Conservation (phyloP, 2,329 filamentous ascomycete genomes). For the Aspergillus hiratsukae region DNA sequence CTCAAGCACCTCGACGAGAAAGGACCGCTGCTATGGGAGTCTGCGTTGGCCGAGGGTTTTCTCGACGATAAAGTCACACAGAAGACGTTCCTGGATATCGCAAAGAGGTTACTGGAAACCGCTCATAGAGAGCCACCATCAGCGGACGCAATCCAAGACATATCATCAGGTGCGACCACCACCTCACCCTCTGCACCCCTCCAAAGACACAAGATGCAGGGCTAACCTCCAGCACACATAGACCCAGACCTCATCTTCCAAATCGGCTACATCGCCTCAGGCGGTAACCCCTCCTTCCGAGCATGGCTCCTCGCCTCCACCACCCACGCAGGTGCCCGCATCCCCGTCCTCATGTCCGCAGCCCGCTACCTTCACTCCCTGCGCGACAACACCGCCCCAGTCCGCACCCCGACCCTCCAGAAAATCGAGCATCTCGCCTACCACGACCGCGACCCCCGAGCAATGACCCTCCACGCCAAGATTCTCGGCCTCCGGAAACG, state of each 20-base stretch:
- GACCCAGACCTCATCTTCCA: slow-evolving; percentile 23
- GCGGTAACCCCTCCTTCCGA: background rate
- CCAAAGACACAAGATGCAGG: background rate
- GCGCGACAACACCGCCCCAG: background rate
- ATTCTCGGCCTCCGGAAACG: slow-evolving; percentile 20
- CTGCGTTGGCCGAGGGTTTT: background rate
- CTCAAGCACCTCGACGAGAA: slow-evolving; percentile 1
- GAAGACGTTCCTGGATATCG: slow-evolving; percentile 14
- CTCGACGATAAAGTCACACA: slow-evolving; percentile 5
- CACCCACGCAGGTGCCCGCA: slow-evolving; percentile 17
- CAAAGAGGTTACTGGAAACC: slow-evolving; percentile 10
- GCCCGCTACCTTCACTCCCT: slow-evolving; percentile 3
- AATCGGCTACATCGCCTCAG: slow-evolving; percentile 15
- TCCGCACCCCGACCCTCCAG: slow-evolving; percentile 10
- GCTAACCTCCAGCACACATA: background rate
- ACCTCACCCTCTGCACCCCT: background rate
- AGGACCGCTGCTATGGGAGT: background rate
- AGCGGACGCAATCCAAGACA: slow-evolving; percentile 3
- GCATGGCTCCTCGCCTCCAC: slow-evolving; percentile 21
- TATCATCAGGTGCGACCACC: slow-evolving; percentile 5
- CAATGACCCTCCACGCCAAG: slow-evolving; percentile 26
- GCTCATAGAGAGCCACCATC: slow-evolving; percentile 8
- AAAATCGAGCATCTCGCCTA: slow-evolving; percentile 21
- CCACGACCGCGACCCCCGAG: slow-evolving; percentile 21
- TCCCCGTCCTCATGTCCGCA: slow-evolving; percentile 15